Conservation (phyloP, 495 filamentous ascomycete species). For the Aspergillus incahuasiensis region DNA sequence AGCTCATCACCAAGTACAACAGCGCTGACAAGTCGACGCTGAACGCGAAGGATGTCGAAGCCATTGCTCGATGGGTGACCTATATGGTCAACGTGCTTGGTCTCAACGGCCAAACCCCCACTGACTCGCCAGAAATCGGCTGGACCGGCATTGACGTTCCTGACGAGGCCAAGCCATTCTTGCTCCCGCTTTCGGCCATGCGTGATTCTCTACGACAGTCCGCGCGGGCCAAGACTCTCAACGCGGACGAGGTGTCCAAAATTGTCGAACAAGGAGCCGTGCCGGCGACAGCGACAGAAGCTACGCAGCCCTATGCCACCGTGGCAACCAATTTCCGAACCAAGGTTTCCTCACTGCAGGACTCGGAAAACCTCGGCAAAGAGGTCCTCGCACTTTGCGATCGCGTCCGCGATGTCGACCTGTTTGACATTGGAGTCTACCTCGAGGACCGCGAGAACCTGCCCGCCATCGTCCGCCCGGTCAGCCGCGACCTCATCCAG, state of each 20-base stretch:
- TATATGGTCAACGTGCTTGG: slow-evolving; percentile 80
- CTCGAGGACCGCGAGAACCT: slow-evolving; percentile 76
- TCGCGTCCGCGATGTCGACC: slow-evolving; percentile 69
- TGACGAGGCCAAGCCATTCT: slow-evolving; percentile 56
- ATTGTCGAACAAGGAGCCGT: slow-evolving; percentile 22
- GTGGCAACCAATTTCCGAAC: slow-evolving; percentile 35
- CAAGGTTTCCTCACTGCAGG: slow-evolving; percentile 40
- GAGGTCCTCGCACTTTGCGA: slow-evolving; percentile 70
- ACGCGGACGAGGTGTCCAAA: slow-evolving; percentile 28
- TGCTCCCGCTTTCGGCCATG: slow-evolving; percentile 59
- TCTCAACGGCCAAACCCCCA: slow-evolving; percentile 61
- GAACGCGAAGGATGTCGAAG: slow-evolving; percentile 50
- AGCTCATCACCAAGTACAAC: slow-evolving; percentile 72
- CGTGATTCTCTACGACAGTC: slow-evolving; percentile 63
- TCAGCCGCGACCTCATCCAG: slow-evolving; percentile 67
- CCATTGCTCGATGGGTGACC: slow-evolving; percentile 75
- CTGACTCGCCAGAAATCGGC: slow-evolving; percentile 61
- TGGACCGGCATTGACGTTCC: slow-evolving; percentile 74
- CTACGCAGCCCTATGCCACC: slow-evolving; percentile 34
- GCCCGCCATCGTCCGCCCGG: slow-evolving; percentile 78
- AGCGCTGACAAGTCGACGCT: slow-evolving; percentile 55
- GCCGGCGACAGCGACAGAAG: slow-evolving; percentile 24
- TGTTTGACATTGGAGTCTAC: slow-evolving; percentile 76
- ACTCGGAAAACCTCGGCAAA: slow-evolving; percentile 45
- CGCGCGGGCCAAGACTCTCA: slow-evolving; percentile 41